Percentiles rank a stretch among this genome's conserved stretches.
Conservation (phyloP, 78 protist species). For the Dictyostelium purpureum region DNA sequence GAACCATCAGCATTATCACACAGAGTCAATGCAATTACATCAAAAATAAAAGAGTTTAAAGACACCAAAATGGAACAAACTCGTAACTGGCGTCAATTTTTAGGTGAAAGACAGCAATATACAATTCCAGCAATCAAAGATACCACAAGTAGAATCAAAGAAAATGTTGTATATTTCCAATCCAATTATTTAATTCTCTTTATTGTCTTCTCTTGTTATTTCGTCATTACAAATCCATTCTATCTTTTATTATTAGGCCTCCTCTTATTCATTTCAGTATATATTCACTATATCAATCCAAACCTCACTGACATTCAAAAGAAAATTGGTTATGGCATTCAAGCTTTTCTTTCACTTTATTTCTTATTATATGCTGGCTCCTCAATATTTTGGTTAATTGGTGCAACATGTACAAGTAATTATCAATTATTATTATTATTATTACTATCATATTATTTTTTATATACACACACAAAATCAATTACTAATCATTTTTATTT, state of each 20-base stretch:
- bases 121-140: slow-evolving; percentile 8
- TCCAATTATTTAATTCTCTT: slow-evolving; percentile 54
- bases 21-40: slow-evolving; percentile 20
- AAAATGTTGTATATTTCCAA: slow-evolving; percentile 63
- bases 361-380: slow-evolving; percentile 50
- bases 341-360: slow-evolving; percentile 45
- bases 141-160: slow-evolving; percentile 38
- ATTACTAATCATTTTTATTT: background rate
- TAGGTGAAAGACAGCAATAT: slow-evolving; percentile 45
- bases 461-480: no score
- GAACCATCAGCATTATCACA: slow-evolving; percentile 14
- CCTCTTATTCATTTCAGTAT: slow-evolving; percentile 17
- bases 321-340: slow-evolving; percentile 63
- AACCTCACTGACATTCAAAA: slow-evolving; percentile 43
- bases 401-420: slow-evolving; percentile 47
- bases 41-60: slow-evolving; percentile 50
- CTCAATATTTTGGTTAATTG: slow-evolving; percentile 55
- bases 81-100: slow-evolving; percentile 38
- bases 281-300: slow-evolving; percentile 29
- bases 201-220: slow-evolving; percentile 21
- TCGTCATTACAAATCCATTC: slow-evolving; percentile 52
- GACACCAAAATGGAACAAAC: slow-evolving; percentile 24
- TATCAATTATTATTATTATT: background rate
- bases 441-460: no score
- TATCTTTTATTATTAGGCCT: slow-evolving; percentile 29